A percentile compares a stretch with the other conserved stretches of the same genome.
phyloP scores from a whole-genome alignment of 176 grass and related monocot genomes.

The Oropetium thomaeum region DNA sequence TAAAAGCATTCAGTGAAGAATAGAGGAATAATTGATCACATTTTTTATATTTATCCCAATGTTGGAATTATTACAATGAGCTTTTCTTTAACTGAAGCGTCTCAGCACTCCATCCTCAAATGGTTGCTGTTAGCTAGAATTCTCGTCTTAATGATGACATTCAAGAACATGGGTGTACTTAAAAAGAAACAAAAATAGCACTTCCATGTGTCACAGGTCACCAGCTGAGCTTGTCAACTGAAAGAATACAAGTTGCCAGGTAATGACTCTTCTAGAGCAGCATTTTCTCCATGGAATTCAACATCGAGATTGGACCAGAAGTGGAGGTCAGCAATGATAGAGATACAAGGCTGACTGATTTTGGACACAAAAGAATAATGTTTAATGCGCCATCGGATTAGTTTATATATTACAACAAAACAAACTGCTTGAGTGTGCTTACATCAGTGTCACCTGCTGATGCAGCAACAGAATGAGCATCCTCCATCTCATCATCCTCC shows the following conservation, averaged over 20 bases:
- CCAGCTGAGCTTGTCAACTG: not conserved
- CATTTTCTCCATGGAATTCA: not conserved
- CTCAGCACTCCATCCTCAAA: not conserved
- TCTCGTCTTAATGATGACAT: too few species aligned
- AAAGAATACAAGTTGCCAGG: not conserved
- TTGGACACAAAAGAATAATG: not conserved
- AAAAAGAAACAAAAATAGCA: not conserved
- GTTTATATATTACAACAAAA: not conserved
- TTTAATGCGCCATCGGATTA: not conserved
- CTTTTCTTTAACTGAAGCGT: conserved; percentile 1
- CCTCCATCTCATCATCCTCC: conserved; percentile 95
- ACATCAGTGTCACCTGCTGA: conserved; percentile 84
- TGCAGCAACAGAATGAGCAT: conserved; percentile 86
- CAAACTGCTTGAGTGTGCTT: not conserved
- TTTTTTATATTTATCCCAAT: conserved; percentile 12
- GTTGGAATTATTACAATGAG: not conserved
- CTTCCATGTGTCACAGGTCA: not conserved
- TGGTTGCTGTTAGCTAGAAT: not conserved
- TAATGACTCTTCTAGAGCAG: not conserved
- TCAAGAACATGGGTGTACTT: too few species aligned
- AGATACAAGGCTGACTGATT: not conserved
- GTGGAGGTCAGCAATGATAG: not conserved
- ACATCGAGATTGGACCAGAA: not conserved
- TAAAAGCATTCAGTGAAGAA: not conserved
- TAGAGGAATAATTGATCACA: not conserved